Evolutionary conservation across 192 early-diverging fungal genomes (phyloP).

Genomic region (Phycomyces blakesleeanus): DNA sequence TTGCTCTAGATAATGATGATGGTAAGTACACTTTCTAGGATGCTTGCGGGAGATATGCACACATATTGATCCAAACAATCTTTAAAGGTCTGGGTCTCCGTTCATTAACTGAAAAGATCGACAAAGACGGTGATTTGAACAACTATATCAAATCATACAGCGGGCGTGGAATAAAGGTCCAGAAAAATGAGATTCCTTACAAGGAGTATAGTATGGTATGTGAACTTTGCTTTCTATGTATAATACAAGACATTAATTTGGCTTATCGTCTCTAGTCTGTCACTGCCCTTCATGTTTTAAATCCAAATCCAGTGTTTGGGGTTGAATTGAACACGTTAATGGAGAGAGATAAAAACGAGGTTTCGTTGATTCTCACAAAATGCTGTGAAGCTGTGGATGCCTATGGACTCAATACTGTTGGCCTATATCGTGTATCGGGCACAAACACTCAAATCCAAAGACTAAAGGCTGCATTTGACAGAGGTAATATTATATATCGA

Average conservation of each 20-base stretch:
- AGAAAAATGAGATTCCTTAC: conserved; percentile 38
- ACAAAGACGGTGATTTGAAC: conserved; percentile 58
- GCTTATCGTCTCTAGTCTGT: not conserved
- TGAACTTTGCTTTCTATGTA: not conserved
- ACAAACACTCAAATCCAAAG: conserved; percentile 68
- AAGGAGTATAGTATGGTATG: conserved; percentile 43
- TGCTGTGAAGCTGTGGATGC: conserved; percentile 81
- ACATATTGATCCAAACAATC: not conserved
- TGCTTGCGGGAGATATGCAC: not conserved
- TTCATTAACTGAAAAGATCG: conserved; percentile 52
- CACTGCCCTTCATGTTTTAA: not conserved
- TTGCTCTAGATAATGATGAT: conserved; percentile 47
- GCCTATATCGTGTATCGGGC: conserved; percentile 90
- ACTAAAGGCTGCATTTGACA: conserved; percentile 69
- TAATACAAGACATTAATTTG: conserved; percentile 21
- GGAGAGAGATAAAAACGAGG: conserved; percentile 63
- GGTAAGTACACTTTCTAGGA: conserved; percentile 9
- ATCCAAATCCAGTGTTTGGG: conserved; percentile 19
- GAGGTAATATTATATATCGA: too few relatives aligned
- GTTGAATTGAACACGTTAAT: conserved; percentile 65
- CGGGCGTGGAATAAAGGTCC: conserved; percentile 25
- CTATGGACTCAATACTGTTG: conserved; percentile 63
- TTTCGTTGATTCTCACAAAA: conserved; percentile 76
- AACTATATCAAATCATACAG: conserved; percentile 42
- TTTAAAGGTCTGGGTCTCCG: conserved; percentile 34